Evolutionary conservation across 2,329 filamentous ascomycete genomes (phyloP).

Genomic region (Lachnellula hyalina): DNA sequence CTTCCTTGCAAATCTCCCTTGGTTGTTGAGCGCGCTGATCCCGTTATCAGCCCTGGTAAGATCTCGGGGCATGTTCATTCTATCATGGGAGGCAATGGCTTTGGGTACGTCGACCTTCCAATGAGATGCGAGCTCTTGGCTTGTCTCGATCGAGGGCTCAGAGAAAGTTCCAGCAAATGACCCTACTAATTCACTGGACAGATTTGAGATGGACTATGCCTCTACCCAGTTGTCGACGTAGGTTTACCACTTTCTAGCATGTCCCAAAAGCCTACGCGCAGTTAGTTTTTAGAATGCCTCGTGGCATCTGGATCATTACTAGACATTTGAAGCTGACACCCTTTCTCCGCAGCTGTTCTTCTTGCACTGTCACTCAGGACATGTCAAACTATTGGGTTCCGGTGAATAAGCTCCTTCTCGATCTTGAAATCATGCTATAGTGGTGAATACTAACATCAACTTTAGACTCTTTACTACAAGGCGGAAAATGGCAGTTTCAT

Average conservation of each 20-base stretch:
- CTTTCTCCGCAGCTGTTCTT: conserved; percentile 43
- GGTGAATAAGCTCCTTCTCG: conserved; percentile 39
- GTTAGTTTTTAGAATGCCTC: too few species aligned
- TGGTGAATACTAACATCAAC: not conserved
- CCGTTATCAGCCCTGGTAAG: conserved; percentile 50
- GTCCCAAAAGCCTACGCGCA: too few species aligned
- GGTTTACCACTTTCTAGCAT: too few species aligned
- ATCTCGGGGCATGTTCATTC: conserved; percentile 55
- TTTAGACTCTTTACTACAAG: conserved; percentile 44
- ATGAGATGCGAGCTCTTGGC: too few species aligned
- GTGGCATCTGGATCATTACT: too few species aligned
- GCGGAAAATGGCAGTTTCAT: conserved; percentile 52
- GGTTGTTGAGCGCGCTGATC: conserved; percentile 50
- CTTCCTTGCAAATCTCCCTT: conserved; percentile 34
- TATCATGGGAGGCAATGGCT: conserved; percentile 58
- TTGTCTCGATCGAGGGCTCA: too few species aligned
- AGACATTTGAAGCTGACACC: too few species aligned
- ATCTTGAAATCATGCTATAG: not conserved
- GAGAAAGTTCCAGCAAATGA: too few species aligned
- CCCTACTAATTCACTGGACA: too few species aligned
- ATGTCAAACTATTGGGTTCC: conserved; percentile 66
- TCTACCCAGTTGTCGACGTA: conserved; percentile 43
- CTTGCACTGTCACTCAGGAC: conserved; percentile 56
- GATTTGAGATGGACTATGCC: conserved; percentile 44
- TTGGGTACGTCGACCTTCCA: conserved; percentile 34